A percentile compares a stretch with the other conserved stretches of the same genome.
Conservation (phyloP, 768 basidiomycete genomes). For the Boletus vinaceobasis region DNA sequence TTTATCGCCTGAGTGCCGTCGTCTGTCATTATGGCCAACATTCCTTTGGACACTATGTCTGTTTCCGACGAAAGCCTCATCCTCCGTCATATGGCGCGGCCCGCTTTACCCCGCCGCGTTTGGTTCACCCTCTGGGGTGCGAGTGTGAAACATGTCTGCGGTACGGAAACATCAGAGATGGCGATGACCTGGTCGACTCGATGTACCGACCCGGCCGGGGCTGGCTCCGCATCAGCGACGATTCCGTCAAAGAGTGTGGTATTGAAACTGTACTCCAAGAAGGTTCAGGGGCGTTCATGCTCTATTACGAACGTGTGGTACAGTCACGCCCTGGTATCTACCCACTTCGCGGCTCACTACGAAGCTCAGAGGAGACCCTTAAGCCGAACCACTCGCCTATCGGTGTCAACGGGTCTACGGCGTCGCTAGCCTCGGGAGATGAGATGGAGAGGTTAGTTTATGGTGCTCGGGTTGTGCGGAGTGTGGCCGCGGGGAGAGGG, state of each 20-base stretch:
- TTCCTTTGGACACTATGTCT: conserved; percentile 92
- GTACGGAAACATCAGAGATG: conserved; percentile 58
- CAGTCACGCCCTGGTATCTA: conserved; percentile 35
- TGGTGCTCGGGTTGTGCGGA: conserved; percentile 53
- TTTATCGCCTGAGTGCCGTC: conserved; percentile 81
- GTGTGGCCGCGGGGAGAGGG: conserved; percentile 47
- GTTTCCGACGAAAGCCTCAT: conserved; percentile 80
- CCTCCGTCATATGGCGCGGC: conserved; percentile 36
- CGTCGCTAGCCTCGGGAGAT: conserved; percentile 37
- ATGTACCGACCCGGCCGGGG: conserved; percentile 49
- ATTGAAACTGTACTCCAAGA: conserved; percentile 71
- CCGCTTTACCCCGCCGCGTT: conserved; percentile 39
- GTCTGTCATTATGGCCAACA: conserved; percentile 95
- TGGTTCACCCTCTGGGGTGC: conserved; percentile 43
- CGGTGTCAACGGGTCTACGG: conserved; percentile 46
- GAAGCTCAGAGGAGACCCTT: conserved; percentile 65
- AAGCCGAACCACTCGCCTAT: conserved; percentile 41
- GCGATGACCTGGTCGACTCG: conserved; percentile 37
- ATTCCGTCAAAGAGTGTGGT: conserved; percentile 70
- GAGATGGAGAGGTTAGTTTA: conserved; percentile 23
- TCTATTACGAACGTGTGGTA: conserved; percentile 83
- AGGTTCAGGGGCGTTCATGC: conserved; percentile 80
- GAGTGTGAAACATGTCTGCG: conserved; percentile 44
- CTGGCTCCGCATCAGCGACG: conserved; percentile 90
- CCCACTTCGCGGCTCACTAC: conserved; percentile 34